Evolutionary conservation across 495 filamentous ascomycete species (phyloP), one percentile per base, ranked within the genome.

Genomic region (Penicillium diatomitis): DNA sequence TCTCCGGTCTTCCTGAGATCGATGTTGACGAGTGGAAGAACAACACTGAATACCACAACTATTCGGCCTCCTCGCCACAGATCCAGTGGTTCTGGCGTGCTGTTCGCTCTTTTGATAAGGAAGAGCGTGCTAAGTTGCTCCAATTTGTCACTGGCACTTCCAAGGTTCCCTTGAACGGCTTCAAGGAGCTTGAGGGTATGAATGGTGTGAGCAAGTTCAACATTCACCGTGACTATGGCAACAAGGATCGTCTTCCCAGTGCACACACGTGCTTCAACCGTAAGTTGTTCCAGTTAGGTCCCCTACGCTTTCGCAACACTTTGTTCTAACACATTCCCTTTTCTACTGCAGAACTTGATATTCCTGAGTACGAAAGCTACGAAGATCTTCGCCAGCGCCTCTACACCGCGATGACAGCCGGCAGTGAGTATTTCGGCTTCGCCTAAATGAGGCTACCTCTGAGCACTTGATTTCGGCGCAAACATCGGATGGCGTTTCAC

Each of bases 21-120:
- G 90, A 97, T 51, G 83, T 96, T 32, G 92, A 99, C 57, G 92
- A 99, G 72, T 99, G 92, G 92, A 96, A 96, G 80, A 87, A 85
- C 66, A 94, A 95, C 67, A 95, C 90, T 12, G 94, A 97, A 61
- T 97, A 96, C 59, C 92, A 97, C 68, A 97, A 96, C 67, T 99
- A 97, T 74, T 86, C 87, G 10, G 85, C 88, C 30, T 88, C 90
- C 0, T 95, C 92, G 2, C 84, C 90, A 28, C 92, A 99, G 61
- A 96, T 99, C 56, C 92, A 99, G 67, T 97, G 92, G 94, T 96
- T 99, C 82, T 99, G 92, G 92, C 85, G 92, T 58, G 92, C 94
- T 3, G 85, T 99, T 38, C 85, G 94, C 55, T 96, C 90, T 5
- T 99, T 95, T 58, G 92, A 99, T 74, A 97, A 97, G 72, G 92